phyloP scores from a whole-genome alignment of 306 rosid genomes.

The Luffa aegyptiaca region DNA sequence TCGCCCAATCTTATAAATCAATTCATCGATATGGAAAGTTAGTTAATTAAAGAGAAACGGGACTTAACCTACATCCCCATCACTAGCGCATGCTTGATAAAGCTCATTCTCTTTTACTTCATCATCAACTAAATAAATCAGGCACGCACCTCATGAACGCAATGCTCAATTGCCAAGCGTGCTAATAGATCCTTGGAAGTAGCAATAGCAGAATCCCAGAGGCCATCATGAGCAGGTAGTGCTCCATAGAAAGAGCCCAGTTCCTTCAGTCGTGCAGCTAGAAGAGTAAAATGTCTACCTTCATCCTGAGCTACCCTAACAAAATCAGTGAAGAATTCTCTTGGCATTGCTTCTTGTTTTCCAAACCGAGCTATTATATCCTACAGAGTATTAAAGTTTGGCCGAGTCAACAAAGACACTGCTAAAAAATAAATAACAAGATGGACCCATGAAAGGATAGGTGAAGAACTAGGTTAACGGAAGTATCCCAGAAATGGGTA shows the following conservation, averaged over 20 bases:
- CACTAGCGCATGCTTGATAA: background rate
- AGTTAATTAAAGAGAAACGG: background rate
- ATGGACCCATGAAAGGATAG: background rate
- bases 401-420: background rate
- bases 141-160: constrained; percentile 71
- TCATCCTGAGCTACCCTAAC: constrained; percentile 88
- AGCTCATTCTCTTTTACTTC: background rate
- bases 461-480: background rate
- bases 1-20: background rate
- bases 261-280: constrained; percentile 59
- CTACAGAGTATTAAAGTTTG: constrained; percentile 19
- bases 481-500: background rate
- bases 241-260: constrained; percentile 76
- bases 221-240: constrained; percentile 74
- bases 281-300: constrained; percentile 74
- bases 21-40: background rate
- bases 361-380: constrained; percentile 88
- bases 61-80: background rate
- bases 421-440: background rate
- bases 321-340: constrained; percentile 71
- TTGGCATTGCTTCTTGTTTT: constrained; percentile 73
- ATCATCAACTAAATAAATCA: background rate
- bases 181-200: constrained; percentile 68
- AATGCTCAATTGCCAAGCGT: constrained; percentile 75
- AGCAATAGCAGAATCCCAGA: constrained; percentile 78